Evolutionary conservation across 2,329 filamentous ascomycete genomes (phyloP).

Genomic region (Dactylonectria macrodidyma): DNA sequence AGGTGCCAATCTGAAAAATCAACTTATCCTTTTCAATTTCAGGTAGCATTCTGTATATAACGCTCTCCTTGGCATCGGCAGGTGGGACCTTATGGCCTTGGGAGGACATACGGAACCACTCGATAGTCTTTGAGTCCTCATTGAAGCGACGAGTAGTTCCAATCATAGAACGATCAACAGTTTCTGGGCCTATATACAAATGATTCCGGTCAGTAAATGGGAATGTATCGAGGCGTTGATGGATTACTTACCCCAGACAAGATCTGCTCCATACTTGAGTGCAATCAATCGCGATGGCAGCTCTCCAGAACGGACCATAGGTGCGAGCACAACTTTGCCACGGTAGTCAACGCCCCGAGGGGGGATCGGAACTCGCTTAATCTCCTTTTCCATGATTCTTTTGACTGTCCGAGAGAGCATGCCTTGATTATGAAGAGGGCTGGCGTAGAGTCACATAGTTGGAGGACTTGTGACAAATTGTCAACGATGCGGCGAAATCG

Average conservation of each 20-base stretch:
- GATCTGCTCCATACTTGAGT: conserved; percentile 94
- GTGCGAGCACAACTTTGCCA: conserved; percentile 93
- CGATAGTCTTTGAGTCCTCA: conserved; percentile 81
- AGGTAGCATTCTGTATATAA: conserved; percentile 90
- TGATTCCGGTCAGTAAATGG: conserved; percentile 17
- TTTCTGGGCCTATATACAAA: conserved; percentile 80
- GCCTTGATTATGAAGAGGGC: conserved; percentile 27
- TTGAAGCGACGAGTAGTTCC: conserved; percentile 87
- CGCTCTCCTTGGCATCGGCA: conserved; percentile 70
- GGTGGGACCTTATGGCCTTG: conserved; percentile 74
- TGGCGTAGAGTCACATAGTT: conserved; percentile 24
- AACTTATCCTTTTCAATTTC: conserved; percentile 80
- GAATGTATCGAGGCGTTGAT: not conserved
- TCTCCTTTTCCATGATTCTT: conserved; percentile 70
- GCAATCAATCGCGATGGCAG: conserved; percentile 90
- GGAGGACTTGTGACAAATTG: conserved; percentile 32
- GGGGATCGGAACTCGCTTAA: conserved; percentile 86
- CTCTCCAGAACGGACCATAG: conserved; percentile 99
- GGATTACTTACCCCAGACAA: conserved; percentile 85
- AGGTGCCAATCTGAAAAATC: conserved; percentile 94
- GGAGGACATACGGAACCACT: conserved; percentile 85
- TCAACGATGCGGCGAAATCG: conserved; percentile 39
- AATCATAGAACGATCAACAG: conserved; percentile 92
- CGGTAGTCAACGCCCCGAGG: conserved; percentile 92
- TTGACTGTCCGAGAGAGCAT: conserved; percentile 56